These are phyloP conservation scores for Exophiala bonariae DNA, from an alignment of 2,329 filamentous ascomycete genomes.

Conservation along the genomic window DNA sequence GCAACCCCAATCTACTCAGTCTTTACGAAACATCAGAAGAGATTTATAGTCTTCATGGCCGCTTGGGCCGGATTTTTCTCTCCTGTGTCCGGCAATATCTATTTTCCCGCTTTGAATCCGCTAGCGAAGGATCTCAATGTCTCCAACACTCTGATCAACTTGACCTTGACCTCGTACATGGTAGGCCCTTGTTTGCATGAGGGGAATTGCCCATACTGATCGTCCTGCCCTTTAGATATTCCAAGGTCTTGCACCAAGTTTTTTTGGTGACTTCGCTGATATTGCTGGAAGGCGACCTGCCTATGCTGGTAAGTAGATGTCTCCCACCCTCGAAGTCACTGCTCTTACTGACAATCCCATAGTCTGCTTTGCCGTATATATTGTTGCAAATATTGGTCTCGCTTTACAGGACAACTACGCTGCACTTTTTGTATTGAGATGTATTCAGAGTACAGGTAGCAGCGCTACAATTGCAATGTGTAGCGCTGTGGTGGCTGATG, in stretches of 20 bases:
- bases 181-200: constrained; percentile 5
- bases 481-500: constrained; percentile 41
- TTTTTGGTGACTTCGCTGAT: constrained; percentile 54
- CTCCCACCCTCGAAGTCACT: background rate
- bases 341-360: background rate
- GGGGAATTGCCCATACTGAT: background rate
- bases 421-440: constrained; percentile 40
- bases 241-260: constrained; percentile 55
- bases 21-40: constrained; percentile 37
- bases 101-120: constrained; percentile 45
- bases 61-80: constrained; percentile 44
- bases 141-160: constrained; percentile 29
- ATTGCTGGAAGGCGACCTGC: constrained; percentile 52
- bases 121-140: constrained; percentile 42
- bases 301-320: constrained; percentile 38
- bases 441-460: constrained; percentile 34
- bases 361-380: constrained; percentile 46
- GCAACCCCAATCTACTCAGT: constrained; percentile 32
- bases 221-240: constrained; percentile 40
- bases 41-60: constrained; percentile 41
- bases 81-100: constrained; percentile 47
- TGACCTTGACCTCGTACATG: constrained; percentile 35
- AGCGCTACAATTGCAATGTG: constrained; percentile 43
- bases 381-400: constrained; percentile 43
- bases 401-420: constrained; percentile 41